Conservation (phyloP, 1,284 basidiomycete genomes). For the Singerocomus inundabilis region DNA sequence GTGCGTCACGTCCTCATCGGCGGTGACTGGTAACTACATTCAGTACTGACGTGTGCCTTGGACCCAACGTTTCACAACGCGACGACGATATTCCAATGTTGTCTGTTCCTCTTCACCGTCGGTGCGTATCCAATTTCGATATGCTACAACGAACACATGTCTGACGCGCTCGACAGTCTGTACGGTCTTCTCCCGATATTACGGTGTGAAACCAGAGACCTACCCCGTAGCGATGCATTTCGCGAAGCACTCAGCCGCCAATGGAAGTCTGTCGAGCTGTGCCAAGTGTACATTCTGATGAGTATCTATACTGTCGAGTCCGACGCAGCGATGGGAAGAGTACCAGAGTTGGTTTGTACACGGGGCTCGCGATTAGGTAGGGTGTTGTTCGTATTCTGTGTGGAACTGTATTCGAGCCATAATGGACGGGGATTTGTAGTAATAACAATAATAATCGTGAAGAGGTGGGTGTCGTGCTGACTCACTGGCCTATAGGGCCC, state of each 20-base stretch:
- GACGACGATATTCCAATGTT: constrained; percentile 68
- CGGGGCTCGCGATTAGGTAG: constrained; percentile 74
- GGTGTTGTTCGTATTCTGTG: constrained; percentile 4
- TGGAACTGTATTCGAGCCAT: no score
- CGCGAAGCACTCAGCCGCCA: constrained; percentile 77
- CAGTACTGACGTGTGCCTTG: constrained; percentile 30
- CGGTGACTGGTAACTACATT: neutral
- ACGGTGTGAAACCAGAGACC: constrained; percentile 71
- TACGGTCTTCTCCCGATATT: constrained; percentile 74
- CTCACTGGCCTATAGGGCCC: no score
- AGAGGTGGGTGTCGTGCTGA: no score
- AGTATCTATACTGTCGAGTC: constrained; percentile 67
- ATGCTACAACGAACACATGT: no score
- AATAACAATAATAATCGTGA: no score
- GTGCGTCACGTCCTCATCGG: constrained; percentile 39
- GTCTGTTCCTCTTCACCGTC: constrained; percentile 81
- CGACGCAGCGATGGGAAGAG: constrained; percentile 79
- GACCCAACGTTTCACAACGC: constrained; percentile 75
- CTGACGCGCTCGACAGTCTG: constrained; percentile 49
- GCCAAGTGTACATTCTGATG: constrained; percentile 70
- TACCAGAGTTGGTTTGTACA: constrained; percentile 79
- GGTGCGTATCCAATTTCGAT: constrained; percentile 45
- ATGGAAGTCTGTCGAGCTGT: constrained; percentile 66
- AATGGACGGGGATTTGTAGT: no score
- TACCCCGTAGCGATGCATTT: constrained; percentile 87